These are phyloP conservation scores for Bimuria novae-zelandiae DNA, from an alignment of 2,329 filamentous ascomycete genomes.

Conservation along the genomic window DNA sequence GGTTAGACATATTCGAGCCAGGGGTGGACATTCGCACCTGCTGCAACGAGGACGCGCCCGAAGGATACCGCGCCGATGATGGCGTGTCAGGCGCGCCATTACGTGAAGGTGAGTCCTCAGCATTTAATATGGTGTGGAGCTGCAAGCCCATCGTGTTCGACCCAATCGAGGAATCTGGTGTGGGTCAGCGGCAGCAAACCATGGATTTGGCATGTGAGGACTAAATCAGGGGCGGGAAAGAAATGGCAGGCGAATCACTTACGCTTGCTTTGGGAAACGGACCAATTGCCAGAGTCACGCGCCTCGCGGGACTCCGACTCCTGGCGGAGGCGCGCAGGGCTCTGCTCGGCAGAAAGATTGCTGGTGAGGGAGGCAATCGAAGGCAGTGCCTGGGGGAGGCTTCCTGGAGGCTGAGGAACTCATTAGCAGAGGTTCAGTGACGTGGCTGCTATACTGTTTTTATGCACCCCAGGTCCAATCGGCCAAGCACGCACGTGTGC, in stretches of 20 bases:
- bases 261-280: slow-evolving; percentile 63
- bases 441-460: background rate
- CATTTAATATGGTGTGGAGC: slow-evolving; percentile 55
- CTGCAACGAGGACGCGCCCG: slow-evolving; percentile 26
- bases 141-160: slow-evolving; percentile 54
- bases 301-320: slow-evolving; percentile 53
- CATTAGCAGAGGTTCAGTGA: background rate
- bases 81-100: slow-evolving; percentile 50
- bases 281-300: slow-evolving; percentile 64
- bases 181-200: slow-evolving; percentile 18
- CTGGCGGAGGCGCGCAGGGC: slow-evolving; percentile 38
- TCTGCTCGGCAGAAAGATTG: slow-evolving; percentile 39
- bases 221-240: background rate
- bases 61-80: slow-evolving; percentile 43
- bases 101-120: slow-evolving; percentile 55
- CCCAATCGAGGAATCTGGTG: slow-evolving; percentile 48
- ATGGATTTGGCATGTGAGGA: background rate
- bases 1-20: slow-evolving; percentile 20
- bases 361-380: slow-evolving; percentile 46
- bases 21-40: slow-evolving; percentile 26
- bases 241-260: slow-evolving; percentile 23
- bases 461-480: background rate
- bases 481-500: background rate
- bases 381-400: slow-evolving; percentile 43
- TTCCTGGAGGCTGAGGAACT: slow-evolving; percentile 16